Evolutionary conservation across 2,329 filamentous ascomycete species (phyloP).

Genomic region (Tolypocladium tropicale): DNA sequence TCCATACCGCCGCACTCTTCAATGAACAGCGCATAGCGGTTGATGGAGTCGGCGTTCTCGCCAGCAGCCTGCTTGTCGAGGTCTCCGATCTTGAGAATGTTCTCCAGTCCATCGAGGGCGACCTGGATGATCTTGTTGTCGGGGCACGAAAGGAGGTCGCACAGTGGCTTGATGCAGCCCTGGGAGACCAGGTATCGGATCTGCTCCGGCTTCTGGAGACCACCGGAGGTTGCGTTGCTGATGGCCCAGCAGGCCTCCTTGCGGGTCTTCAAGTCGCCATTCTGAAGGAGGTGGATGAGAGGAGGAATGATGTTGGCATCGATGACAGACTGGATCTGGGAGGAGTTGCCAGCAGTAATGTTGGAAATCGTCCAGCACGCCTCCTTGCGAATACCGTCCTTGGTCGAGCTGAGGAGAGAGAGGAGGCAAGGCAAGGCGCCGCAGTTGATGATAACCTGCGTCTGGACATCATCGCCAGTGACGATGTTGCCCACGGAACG

Average conservation of each 20-base stretch:
- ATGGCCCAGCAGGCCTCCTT: slow-evolving; percentile 99
- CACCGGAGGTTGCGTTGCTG: slow-evolving; percentile 94
- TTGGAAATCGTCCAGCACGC: slow-evolving; percentile 99
- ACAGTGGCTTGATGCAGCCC: slow-evolving; percentile 95
- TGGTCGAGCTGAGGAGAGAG: slow-evolving; percentile 88
- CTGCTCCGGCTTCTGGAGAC: slow-evolving; percentile 96
- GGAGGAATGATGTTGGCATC: slow-evolving; percentile 96
- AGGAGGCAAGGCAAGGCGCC: slow-evolving; percentile 87
- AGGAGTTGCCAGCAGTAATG: slow-evolving; percentile 95
- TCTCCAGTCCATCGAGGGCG: slow-evolving; percentile 93
- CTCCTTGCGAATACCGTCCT: slow-evolving; percentile 98
- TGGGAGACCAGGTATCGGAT: slow-evolving; percentile 89
- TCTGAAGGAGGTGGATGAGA: slow-evolving; percentile 88
- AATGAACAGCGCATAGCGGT: slow-evolving; percentile 95
- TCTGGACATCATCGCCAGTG: slow-evolving; percentile 96
- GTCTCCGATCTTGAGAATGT: slow-evolving; percentile 98
- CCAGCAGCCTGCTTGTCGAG: slow-evolving; percentile 90
- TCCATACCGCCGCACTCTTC: slow-evolving; percentile 99
- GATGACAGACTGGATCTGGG: slow-evolving; percentile 92
- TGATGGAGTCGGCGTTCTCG: slow-evolving; percentile 68
- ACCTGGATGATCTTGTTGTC: slow-evolving; percentile 99
- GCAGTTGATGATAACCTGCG: slow-evolving; percentile 98
- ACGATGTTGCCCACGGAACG: slow-evolving; percentile 98
- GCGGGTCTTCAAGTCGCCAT: slow-evolving; percentile 96
- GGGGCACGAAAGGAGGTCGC: slow-evolving; percentile 87